A percentile compares a stretch with the other conserved stretches of the same genome.
phyloP scores from a whole-genome alignment of 2,329 filamentous ascomycete genomes.

The Cercospora sp. region DNA sequence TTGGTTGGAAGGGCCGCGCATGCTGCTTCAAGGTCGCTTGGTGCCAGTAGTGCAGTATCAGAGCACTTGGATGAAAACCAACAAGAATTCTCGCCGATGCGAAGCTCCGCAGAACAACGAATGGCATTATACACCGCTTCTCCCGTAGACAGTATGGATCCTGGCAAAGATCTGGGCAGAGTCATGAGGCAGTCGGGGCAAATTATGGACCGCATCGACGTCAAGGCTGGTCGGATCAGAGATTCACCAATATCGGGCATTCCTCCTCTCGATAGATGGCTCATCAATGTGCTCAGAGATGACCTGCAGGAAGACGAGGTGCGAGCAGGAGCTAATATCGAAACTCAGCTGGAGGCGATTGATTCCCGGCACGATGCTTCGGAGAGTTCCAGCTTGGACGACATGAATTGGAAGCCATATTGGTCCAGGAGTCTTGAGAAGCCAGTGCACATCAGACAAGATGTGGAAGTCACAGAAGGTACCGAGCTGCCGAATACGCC shows the following conservation, averaged over 20 bases:
- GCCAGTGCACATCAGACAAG: background rate
- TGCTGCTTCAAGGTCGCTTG: background rate
- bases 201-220: background rate
- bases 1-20: background rate
- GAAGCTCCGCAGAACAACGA: too few relatives aligned
- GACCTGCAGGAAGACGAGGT: background rate
- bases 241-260: background rate
- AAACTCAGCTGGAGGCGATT: background rate
- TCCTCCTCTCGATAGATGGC: background rate
- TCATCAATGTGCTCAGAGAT: background rate
- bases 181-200: too few relatives aligned
- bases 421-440: conserved; percentile 2
- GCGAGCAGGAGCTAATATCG: background rate
- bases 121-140: too few relatives aligned
- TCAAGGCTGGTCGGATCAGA: background rate
- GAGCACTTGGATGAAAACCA: background rate
- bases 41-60: background rate
- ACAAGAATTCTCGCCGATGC: too few relatives aligned
- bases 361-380: background rate
- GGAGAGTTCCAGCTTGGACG: background rate
- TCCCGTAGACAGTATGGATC: too few relatives aligned
- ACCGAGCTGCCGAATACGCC: background rate
- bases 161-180: too few relatives aligned
- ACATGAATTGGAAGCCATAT: background rate
- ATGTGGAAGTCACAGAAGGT: background rate